Evolutionary conservation across 192 early-diverging fungal species (phyloP).

Genomic region (Podila verticillata): DNA sequence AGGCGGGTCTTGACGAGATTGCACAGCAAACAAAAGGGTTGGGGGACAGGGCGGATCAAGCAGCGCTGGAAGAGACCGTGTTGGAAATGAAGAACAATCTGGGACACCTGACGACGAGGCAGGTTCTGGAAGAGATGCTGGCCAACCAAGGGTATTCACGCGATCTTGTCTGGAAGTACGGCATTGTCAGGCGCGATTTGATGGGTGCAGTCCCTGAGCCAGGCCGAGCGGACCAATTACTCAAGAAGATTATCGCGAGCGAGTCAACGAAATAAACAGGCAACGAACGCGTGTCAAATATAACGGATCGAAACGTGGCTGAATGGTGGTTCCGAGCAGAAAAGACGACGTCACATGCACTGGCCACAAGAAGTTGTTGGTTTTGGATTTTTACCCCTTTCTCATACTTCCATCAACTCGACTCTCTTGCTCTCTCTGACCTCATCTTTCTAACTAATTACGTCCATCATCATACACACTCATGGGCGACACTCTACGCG

Average conservation of each 20-base stretch:
- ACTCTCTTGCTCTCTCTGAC: background rate
- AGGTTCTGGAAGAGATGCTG: constrained; percentile 46
- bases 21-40: background rate
- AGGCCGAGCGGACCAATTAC: background rate
- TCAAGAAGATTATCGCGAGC: constrained; percentile 28
- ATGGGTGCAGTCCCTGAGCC: constrained; percentile 27
- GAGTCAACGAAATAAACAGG: constrained; percentile 1
- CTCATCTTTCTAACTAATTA: background rate
- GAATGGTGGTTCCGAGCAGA: too few species aligned
- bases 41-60: background rate
- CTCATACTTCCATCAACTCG: background rate
- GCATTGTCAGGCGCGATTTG: constrained; percentile 22
- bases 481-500: constrained; percentile 72
- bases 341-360: too few species aligned
- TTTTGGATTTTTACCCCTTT: background rate
- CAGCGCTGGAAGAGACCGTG: constrained; percentile 4
- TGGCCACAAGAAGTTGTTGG: too few species aligned
- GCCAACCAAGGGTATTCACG: constrained; percentile 19
- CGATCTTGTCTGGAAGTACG: constrained; percentile 47
- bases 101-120: constrained; percentile 19
- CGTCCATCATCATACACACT: background rate
- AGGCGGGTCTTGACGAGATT: background rate
- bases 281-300: background rate
- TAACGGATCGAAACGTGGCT: background rate
- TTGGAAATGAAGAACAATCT: constrained; percentile 7